Conservation (phyloP, 495 filamentous ascomycete genomes). For the Trypethelium eluteriae region DNA sequence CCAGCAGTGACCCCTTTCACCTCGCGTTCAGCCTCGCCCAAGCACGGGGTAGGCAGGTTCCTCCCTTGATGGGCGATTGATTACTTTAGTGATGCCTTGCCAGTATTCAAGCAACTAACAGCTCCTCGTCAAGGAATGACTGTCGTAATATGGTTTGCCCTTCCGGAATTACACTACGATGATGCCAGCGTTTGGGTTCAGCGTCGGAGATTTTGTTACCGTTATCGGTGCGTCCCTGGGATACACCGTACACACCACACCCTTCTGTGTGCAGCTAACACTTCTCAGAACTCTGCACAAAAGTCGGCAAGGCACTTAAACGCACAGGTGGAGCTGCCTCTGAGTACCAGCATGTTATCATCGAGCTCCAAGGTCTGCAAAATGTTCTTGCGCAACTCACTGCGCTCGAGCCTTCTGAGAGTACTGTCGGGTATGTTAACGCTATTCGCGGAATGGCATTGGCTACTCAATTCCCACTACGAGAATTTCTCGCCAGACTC, state of each 20-base stretch:
- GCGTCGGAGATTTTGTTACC: slow-evolving; percentile 40
- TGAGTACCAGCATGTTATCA: slow-evolving; percentile 28
- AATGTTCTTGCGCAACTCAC: slow-evolving; percentile 27
- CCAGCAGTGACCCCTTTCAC: neutral
- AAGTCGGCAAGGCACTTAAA: slow-evolving; percentile 27
- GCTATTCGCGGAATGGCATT: slow-evolving; percentile 33
- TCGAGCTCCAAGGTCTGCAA: slow-evolving; percentile 30
- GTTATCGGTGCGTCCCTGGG: slow-evolving; percentile 23
- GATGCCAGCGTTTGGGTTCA: slow-evolving; percentile 42
- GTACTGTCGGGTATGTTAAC: slow-evolving; percentile 29
- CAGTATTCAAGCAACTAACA: too few species aligned
- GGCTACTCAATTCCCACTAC: slow-evolving; percentile 26
- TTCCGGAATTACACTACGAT: neutral
- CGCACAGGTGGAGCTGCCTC: slow-evolving; percentile 28
- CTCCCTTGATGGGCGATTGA: neutral
- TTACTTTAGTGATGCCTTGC: too few species aligned
- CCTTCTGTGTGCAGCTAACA: neutral
- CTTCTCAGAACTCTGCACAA: slow-evolving; percentile 24
- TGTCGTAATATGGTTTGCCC: too few species aligned
- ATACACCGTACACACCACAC: too few species aligned
- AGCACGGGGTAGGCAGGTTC: neutral
- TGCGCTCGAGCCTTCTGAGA: slow-evolving; percentile 25
- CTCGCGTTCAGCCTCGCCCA: neutral
- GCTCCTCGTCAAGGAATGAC: too few species aligned
- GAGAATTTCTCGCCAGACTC: slow-evolving; percentile 28